phyloP scores from a whole-genome alignment of 495 filamentous ascomycete genomes.

The Penicillium coprophilum region DNA sequence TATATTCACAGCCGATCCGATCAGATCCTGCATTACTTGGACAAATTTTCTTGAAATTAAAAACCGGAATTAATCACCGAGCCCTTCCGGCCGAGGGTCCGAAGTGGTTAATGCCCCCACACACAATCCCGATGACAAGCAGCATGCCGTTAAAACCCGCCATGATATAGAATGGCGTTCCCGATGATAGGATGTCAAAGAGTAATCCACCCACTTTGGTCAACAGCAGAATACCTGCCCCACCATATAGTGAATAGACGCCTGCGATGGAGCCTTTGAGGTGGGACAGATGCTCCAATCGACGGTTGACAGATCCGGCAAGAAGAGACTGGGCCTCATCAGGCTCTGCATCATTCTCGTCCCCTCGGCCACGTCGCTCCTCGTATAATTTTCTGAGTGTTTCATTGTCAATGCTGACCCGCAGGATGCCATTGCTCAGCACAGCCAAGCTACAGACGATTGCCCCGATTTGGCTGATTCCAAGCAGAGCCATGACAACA shows the following conservation, averaged over 20 bases:
- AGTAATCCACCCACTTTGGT: conserved; percentile 89
- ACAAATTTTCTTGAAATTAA: not conserved
- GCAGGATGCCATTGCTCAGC: conserved; percentile 73
- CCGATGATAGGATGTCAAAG: conserved; percentile 68
- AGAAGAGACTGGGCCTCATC: conserved; percentile 41
- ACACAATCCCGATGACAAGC: conserved; percentile 55
- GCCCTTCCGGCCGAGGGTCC: conserved; percentile 9
- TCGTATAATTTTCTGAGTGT: conserved; percentile 32
- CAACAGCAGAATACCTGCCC: conserved; percentile 84
- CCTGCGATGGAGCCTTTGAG: conserved; percentile 93
- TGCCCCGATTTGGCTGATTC: conserved; percentile 88
- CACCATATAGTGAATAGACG: conserved; percentile 86
- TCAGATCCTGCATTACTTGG: not conserved
- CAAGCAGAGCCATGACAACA: conserved; percentile 73
- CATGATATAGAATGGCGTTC: conserved; percentile 90
- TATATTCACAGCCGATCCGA: not conserved
- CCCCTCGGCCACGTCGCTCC: conserved; percentile 11
- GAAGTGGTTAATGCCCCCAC: conserved; percentile 34
- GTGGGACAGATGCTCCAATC: conserved; percentile 42
- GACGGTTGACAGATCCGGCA: conserved; percentile 17
- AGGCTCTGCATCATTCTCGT: conserved; percentile 19
- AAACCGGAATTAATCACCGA: not conserved
- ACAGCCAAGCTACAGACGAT: conserved; percentile 92
- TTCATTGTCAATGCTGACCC: conserved; percentile 41
- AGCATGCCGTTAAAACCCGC: conserved; percentile 78